Percentiles rank a stretch among this genome's conserved stretches.
Evolutionary conservation across 2,329 filamentous ascomycete genomes (phyloP).

Genomic region (Fusarium albidum): DNA sequence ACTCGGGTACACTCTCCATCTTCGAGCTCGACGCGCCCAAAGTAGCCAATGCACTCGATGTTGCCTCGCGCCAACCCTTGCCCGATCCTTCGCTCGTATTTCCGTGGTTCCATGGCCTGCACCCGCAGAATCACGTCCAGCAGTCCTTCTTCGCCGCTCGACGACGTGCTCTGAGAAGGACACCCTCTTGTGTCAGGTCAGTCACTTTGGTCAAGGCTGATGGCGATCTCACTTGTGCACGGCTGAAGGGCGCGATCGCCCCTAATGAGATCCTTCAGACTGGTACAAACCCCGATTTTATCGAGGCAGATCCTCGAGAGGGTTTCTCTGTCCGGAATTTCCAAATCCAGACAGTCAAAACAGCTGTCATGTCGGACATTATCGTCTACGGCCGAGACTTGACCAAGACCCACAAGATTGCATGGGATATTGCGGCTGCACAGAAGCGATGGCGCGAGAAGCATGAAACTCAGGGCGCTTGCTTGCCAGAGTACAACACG

Average conservation of each 20-base stretch:
- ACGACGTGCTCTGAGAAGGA: slow-evolving; percentile 74
- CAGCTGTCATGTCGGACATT: slow-evolving; percentile 88
- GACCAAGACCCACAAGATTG: slow-evolving; percentile 68
- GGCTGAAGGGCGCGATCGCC: slow-evolving; percentile 86
- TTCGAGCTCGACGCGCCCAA: slow-evolving; percentile 77
- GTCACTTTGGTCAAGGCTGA: slow-evolving; percentile 90
- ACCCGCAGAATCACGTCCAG: slow-evolving; percentile 88
- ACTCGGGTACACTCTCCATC: slow-evolving; percentile 65
- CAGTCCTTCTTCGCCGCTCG: slow-evolving; percentile 87
- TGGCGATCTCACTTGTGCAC: slow-evolving; percentile 75
- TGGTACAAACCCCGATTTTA: slow-evolving; percentile 65
- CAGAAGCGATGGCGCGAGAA: slow-evolving; percentile 78
- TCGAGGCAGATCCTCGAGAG: slow-evolving; percentile 84
- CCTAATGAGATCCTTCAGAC: slow-evolving; percentile 79
- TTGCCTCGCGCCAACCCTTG: slow-evolving; percentile 79
- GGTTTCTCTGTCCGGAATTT: slow-evolving; percentile 98
- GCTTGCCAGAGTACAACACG: slow-evolving; percentile 78
- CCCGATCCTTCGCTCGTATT: slow-evolving; percentile 89
- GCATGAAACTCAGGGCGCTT: slow-evolving; percentile 63
- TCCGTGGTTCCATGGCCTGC: slow-evolving; percentile 94
- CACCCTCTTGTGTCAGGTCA: slow-evolving; percentile 76
- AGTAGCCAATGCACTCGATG: slow-evolving; percentile 77
- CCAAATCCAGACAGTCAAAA: slow-evolving; percentile 91
- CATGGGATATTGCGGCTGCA: slow-evolving; percentile 74
- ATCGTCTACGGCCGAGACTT: slow-evolving; percentile 86